Base-by-base conservation (phyloP, 2,329 filamentous ascomycete species). In the Capronia americana region DNA sequence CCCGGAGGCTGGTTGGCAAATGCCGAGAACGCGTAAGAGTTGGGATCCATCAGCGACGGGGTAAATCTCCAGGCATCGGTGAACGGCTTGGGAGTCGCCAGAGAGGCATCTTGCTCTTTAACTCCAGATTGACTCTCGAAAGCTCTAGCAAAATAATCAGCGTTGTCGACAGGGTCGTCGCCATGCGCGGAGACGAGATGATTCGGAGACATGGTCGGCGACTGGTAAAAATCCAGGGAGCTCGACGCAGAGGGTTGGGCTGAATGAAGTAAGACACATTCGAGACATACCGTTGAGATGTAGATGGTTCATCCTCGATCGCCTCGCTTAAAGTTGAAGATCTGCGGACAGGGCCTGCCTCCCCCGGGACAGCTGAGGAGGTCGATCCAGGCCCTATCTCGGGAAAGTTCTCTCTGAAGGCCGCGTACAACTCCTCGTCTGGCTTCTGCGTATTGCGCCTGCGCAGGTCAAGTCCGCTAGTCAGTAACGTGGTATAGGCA, bases 21-120 rank as follows among this genome's bases (percentile, higher is more conserved):
- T 63, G 85, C 85, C 66, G 88, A 85, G 79, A 97, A 97, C 26
- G 88, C 87, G 77, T 92, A 92, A 32, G 92, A 91, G 77, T 90
- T 92, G 20, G 92, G 88, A 75, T 98, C 94, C 75, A 98, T 86
- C 64, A 96, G 83, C 24, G 93, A 95, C 3, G 93, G 92, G 2
- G 93, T 96, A 75, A 97, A 93, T 71, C 91, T 87, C 89, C 93
- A 95, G 73, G 86, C 88, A 72, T 97, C 93, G 74, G 90, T 88
- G 50, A 90, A 86, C 20, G 89, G 90, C 76, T 91, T 87, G 4
- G 92, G 92, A 3, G 92, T 96, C 23, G 91, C 90, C 34, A 92
- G 92, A 51, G 58, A 54, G 32, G 58, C 58, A 75, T 97, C 92
- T 74, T 91, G 87, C 78, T 95, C 91, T 77, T 92, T 92, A 70